Percentiles rank a stretch among this genome's conserved stretches.
These are phyloP conservation scores for Sporothrix globosa DNA, from an alignment of 2,329 filamentous ascomycete species.

Conservation along the genomic window DNA sequence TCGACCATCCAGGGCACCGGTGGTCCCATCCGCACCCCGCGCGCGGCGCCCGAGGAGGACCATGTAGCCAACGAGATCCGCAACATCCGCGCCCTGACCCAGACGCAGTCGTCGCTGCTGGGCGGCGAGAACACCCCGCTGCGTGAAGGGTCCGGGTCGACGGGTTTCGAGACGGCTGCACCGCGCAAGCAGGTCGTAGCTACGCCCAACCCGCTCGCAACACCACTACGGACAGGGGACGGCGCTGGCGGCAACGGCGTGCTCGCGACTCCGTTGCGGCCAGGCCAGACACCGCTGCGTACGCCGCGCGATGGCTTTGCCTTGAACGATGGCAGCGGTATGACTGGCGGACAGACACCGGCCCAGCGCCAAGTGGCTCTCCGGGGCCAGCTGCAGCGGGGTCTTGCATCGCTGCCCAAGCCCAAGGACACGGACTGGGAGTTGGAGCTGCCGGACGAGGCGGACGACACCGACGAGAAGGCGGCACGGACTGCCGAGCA, in stretches of 20 bases:
- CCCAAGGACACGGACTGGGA: slow-evolving; percentile 96
- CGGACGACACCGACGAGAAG: slow-evolving; percentile 70
- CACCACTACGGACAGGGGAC: slow-evolving; percentile 76
- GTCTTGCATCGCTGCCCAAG: slow-evolving; percentile 82
- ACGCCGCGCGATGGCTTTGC: slow-evolving; percentile 83
- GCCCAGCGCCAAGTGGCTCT: slow-evolving; percentile 63
- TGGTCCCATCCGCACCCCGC: slow-evolving; percentile 82
- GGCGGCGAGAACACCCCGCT: slow-evolving; percentile 93
- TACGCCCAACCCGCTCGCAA: slow-evolving; percentile 96
- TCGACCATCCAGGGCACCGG: slow-evolving; percentile 74
- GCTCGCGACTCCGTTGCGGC: slow-evolving; percentile 47
- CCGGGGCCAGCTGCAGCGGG: slow-evolving; percentile 68
- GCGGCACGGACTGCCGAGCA: slow-evolving; percentile 51
- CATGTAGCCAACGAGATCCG: slow-evolving; percentile 94
- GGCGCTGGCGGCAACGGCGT: slow-evolving; percentile 52
- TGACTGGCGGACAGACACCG: slow-evolving; percentile 24
- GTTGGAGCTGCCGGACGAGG: slow-evolving; percentile 84
- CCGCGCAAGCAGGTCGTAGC: slow-evolving; percentile 78
- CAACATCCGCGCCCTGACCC: slow-evolving; percentile 88
- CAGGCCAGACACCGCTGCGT: slow-evolving; percentile 69
- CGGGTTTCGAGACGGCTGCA: slow-evolving; percentile 83
- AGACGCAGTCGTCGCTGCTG: slow-evolving; percentile 89
- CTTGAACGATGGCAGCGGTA: slow-evolving; percentile 70
- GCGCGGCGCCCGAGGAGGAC: slow-evolving; percentile 89
- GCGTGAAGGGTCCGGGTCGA: slow-evolving; percentile 77